phyloP scores from a whole-genome alignment of 805 yeast genomes.

The Ogataea salicorniae region DNA sequence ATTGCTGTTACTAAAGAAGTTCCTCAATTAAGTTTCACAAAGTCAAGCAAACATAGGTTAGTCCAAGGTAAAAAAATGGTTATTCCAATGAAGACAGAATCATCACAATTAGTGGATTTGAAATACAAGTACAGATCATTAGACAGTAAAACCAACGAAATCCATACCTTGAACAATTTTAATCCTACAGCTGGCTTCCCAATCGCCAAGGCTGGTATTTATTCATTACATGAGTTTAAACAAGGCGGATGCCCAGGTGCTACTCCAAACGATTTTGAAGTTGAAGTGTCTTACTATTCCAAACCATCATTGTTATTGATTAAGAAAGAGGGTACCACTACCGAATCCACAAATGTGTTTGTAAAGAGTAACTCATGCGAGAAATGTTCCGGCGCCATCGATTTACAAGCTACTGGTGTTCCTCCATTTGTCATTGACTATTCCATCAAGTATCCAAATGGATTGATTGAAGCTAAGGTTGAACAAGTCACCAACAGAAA shows the following conservation, averaged over 20 bases:
- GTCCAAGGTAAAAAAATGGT: slow-evolving; percentile 57
- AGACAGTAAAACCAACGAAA: slow-evolving; percentile 12
- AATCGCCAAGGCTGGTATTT: slow-evolving; percentile 38
- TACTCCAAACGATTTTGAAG: slow-evolving; percentile 18
- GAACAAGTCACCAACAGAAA: slow-evolving; percentile 43
- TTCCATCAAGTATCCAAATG: slow-evolving; percentile 54
- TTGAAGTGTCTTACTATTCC: slow-evolving; percentile 26
- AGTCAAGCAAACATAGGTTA: slow-evolving; percentile 32
- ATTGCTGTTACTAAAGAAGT: slow-evolving; percentile 66
- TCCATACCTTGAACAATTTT: slow-evolving; percentile 8
- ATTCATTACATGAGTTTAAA: slow-evolving; percentile 34
- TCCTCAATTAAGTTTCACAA: slow-evolving; percentile 43
- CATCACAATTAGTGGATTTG: slow-evolving; percentile 29
- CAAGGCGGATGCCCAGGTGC: slow-evolving; percentile 44
- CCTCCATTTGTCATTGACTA: slow-evolving; percentile 67
- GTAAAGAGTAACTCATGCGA: slow-evolving; percentile 20
- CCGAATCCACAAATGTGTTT: slow-evolving; percentile 4
- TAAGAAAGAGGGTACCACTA: slow-evolving; percentile 3
- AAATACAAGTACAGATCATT: slow-evolving; percentile 28
- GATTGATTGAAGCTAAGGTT: slow-evolving; percentile 34
- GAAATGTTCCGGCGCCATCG: slow-evolving; percentile 18
- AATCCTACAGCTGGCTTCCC: slow-evolving; percentile 26
- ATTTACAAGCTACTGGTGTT: slow-evolving; percentile 48
- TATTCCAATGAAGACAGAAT: slow-evolving; percentile 46
- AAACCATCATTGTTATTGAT: slow-evolving; percentile 24